These are phyloP conservation scores for Torulaspora microellipsoides DNA, from an alignment of 805 yeast genomes.

Conservation along the genomic window DNA sequence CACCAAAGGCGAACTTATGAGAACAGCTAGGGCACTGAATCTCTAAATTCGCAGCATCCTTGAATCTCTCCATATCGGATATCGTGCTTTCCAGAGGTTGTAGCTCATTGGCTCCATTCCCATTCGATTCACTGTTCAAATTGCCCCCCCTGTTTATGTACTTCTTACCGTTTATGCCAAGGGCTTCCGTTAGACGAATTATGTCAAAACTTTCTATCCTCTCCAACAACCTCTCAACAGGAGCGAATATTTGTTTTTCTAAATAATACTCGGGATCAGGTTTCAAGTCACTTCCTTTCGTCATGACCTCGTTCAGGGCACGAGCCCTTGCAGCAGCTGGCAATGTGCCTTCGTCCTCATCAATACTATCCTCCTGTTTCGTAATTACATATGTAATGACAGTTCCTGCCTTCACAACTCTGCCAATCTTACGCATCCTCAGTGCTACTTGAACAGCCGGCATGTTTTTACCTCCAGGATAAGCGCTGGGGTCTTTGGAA, in stretches of 20 bases:
- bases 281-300: conserved; percentile 44
- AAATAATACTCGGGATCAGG: conserved; percentile 80
- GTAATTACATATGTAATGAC: conserved; percentile 86
- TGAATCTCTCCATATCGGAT: conserved; percentile 77
- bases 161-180: conserved; percentile 72
- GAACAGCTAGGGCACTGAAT: conserved; percentile 61
- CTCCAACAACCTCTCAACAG: conserved; percentile 81
- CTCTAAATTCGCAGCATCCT: conserved; percentile 50
- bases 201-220: conserved; percentile 83
- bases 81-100: conserved; percentile 79
- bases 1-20: conserved; percentile 60
- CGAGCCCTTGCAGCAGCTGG: conserved; percentile 78
- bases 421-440: conserved; percentile 74
- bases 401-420: conserved; percentile 80
- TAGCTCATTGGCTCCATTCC: conserved; percentile 39
- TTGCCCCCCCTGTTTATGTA: conserved; percentile 41
- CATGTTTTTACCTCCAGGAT: conserved; percentile 74
- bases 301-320: conserved; percentile 68
- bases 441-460: conserved; percentile 92
- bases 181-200: conserved; percentile 65
- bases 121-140: conserved; percentile 25
- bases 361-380: conserved; percentile 33
- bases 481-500: conserved; percentile 82
- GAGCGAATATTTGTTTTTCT: conserved; percentile 85
- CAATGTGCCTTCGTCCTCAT: conserved; percentile 5